Evolutionary conservation across 495 filamentous ascomycete genomes (phyloP).

Genomic region (Penicillium coffeae): DNA sequence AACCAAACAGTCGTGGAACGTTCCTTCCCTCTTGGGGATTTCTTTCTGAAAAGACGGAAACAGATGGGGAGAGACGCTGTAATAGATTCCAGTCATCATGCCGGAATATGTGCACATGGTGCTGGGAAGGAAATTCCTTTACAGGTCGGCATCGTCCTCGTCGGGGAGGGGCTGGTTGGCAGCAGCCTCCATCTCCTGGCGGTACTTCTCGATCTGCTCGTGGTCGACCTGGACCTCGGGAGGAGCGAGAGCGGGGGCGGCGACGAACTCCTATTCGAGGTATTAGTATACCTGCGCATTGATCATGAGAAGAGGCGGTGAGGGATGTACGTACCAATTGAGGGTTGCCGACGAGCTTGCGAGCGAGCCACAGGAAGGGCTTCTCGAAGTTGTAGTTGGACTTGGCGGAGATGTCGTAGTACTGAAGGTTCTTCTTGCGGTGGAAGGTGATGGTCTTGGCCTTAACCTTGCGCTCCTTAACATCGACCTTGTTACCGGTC

Average conservation of each 20-base stretch:
- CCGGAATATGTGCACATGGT: conserved; percentile 12
- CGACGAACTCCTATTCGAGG: conserved; percentile 81
- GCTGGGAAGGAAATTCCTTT: conserved; percentile 24
- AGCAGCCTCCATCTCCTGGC: conserved; percentile 83
- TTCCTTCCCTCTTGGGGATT: conserved; percentile 7
- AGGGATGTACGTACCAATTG: conserved; percentile 60
- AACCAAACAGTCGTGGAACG: conserved; percentile 17
- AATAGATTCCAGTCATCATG: conserved; percentile 6
- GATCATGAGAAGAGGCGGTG: neutral
- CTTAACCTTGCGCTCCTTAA: conserved; percentile 99
- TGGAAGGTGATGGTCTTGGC: conserved; percentile 99
- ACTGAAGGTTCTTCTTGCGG: conserved; percentile 99
- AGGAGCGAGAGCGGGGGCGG: conserved; percentile 88
- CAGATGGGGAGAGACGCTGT: conserved; percentile 3
- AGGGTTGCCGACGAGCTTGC: conserved; percentile 96
- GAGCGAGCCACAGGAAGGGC: conserved; percentile 99
- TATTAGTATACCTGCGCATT: conserved; percentile 13
- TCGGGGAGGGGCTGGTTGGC: conserved; percentile 83
- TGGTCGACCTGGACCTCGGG: conserved; percentile 86
- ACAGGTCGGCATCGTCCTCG: conserved; percentile 85
- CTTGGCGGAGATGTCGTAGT: conserved; percentile 99
- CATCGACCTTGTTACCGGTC: conserved; percentile 99
- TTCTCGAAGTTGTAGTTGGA: conserved; percentile 99
- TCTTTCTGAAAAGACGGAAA: conserved; percentile 3
- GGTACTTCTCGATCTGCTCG: conserved; percentile 73